Base-by-base conservation (phyloP, 2,329 filamentous ascomycete species). In the Delphinella strobiligena region DNA sequence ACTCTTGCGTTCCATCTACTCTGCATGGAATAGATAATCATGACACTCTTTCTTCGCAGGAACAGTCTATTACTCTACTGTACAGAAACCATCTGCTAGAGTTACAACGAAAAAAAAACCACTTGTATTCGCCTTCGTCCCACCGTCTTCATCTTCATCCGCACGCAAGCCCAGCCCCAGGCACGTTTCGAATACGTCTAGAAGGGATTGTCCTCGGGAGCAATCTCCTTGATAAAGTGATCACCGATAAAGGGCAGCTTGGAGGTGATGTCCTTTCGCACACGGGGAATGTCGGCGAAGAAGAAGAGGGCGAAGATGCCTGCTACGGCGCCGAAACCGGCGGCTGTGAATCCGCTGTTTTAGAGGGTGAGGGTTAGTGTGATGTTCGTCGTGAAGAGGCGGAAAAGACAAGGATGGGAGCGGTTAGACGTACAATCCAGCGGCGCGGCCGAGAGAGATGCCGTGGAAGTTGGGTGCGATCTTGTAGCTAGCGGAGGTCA, bases 171-270 rank as follows among this genome's bases (percentile, higher is more conserved):
- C 24, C 9, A 24, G 17, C 34, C 15, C 19, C 34, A 12, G 12
- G 15, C 10, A 5, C 12, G 29, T 19, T n/a, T n/a, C n/a, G n/a
- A n/a, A n/a, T 16, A 19, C 42, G 36, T 46, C 49, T 61, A 71
- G 55, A 71, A 71, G n/a, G 67, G 67, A 61, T 79, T 79, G 61
- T 80, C 75, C 66, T 78, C 74, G 15, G 75, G 71, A 45, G 75
- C 60, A 49, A 79, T 63, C 57, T 72, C 68, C 46, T 67, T 61
- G 52, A 70, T 61, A 56, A 69, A 78, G 61, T 72, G 75, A 40
- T 59, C 55, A 46, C 71, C 70, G 37, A 79, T 61, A 48, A 77
- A 56, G 5, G 75, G 75, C 18, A 78, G 52, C 61, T 75, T 71
- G 60, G 69, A 65, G 56, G 77, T 64, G 49, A 80, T 74, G 54